A percentile compares a stretch with the other conserved stretches of the same genome.
Conservation (phyloP, 306 rosid genomes). For the Cucurbita pepo region DNA sequence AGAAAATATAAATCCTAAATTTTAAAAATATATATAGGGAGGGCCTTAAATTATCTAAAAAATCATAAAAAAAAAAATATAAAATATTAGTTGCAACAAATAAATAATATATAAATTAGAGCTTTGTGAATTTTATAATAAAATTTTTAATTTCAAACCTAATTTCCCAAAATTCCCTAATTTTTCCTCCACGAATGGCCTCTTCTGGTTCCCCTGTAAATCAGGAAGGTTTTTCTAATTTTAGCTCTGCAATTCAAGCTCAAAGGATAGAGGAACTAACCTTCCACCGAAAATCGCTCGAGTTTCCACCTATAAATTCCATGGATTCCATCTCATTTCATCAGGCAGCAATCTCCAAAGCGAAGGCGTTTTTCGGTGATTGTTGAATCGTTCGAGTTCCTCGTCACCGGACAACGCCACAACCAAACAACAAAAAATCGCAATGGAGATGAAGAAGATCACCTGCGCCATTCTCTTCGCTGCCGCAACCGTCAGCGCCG, state of each 20-base stretch:
- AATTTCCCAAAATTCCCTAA: background rate
- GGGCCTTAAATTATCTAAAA: no score
- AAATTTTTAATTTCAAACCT: background rate
- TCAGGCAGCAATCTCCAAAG: constrained; percentile 6
- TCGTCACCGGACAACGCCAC: background rate
- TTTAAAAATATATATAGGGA: no score
- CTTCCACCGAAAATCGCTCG: background rate
- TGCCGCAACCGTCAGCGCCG: constrained; percentile 21
- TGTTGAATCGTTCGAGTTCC: background rate
- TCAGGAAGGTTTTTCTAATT: background rate
- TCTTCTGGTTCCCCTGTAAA: background rate
- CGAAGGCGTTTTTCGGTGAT: constrained; percentile 5
- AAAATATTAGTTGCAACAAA: no score
- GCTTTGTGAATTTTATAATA: no score
- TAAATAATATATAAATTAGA: no score
- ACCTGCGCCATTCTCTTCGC: constrained; percentile 22
- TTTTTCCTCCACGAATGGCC: background rate
- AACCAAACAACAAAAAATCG: background rate
- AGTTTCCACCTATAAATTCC: constrained; percentile 1
- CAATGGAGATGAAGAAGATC: constrained; percentile 44
- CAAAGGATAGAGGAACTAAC: background rate
- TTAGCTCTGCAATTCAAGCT: background rate
- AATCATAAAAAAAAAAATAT: no score
- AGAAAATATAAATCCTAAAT: no score
- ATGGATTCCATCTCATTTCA: background rate